phyloP scores from a whole-genome alignment of 176 grass and related monocot species.

The Ananas comosus region DNA sequence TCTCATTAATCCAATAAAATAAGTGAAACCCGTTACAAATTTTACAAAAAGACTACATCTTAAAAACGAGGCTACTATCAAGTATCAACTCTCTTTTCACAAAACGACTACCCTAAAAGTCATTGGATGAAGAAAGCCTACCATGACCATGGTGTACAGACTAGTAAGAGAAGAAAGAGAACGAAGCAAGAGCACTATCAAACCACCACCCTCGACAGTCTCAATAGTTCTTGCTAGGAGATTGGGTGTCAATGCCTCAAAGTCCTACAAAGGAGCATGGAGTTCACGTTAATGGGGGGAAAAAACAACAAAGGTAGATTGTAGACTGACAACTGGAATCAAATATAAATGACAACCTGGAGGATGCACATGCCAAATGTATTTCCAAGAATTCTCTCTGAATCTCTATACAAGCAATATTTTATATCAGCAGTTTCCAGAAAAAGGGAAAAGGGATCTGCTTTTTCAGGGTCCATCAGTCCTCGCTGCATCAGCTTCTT shows the following conservation, averaged over 20 bases:
- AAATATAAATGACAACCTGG: conserved; percentile 34
- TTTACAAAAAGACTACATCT: background rate
- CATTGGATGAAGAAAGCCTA: conserved; percentile 24
- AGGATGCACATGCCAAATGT: conserved; percentile 99
- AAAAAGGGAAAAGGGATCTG: conserved; percentile 85
- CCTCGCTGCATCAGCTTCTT: conserved; percentile 85
- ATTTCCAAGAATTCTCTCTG: conserved; percentile 87
- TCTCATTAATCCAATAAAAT: no score
- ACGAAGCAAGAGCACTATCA: conserved; percentile 67
- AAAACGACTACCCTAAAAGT: background rate
- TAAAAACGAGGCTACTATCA: background rate
- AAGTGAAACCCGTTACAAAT: background rate
- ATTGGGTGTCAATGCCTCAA: conserved; percentile 82
- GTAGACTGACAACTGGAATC: background rate
- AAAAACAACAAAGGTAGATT: background rate
- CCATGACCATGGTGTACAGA: conserved; percentile 95
- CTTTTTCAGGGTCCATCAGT: conserved; percentile 87
- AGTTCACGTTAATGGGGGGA: background rate
- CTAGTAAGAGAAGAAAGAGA: conserved; percentile 86
- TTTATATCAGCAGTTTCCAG: conserved; percentile 73
- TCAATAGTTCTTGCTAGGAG: conserved; percentile 85
- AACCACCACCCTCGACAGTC: conserved; percentile 80
- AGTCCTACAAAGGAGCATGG: conserved; percentile 39
- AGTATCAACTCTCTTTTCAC: background rate
- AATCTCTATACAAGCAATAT: conserved; percentile 82